Percentiles rank a stretch among this genome's conserved stretches.
Conservation (phyloP, 2,329 filamentous ascomycete species). For the Ophiostoma himal-ulmi region DNA sequence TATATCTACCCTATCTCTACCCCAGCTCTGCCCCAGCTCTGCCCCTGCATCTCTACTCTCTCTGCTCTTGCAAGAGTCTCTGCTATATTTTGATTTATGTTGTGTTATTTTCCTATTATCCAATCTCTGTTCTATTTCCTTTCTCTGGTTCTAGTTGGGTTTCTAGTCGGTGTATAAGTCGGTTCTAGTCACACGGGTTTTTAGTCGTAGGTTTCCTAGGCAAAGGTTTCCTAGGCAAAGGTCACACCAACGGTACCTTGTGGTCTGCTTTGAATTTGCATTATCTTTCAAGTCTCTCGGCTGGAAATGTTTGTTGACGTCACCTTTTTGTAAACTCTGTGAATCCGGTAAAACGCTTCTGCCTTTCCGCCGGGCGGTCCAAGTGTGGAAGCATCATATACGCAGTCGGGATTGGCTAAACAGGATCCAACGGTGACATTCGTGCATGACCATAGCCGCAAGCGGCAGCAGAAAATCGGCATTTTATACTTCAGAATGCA, state of each 20-base stretch:
- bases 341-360: background rate
- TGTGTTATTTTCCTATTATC: background rate
- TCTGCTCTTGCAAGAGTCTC: background rate
- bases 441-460: background rate
- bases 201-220: slow-evolving; percentile 2
- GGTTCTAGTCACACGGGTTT: slow-evolving; percentile 4
- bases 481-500: too few relatives aligned
- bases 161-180: slow-evolving; percentile 1
- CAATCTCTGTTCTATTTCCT: background rate
- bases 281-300: background rate
- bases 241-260: slow-evolving; percentile 5
- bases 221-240: slow-evolving; percentile 6
- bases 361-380: background rate
- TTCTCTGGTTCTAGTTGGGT: background rate
- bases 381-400: background rate
- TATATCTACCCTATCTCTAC: too few relatives aligned
- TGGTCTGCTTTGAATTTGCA: slow-evolving; percentile 5
- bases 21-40: too few relatives aligned
- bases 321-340: background rate
- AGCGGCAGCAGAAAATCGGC: too few relatives aligned
- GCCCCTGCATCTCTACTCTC: background rate
- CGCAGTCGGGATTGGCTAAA: too few relatives aligned
- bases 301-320: background rate
- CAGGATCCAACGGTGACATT: background rate
- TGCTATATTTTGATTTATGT: background rate